Evolutionary conservation across 129 eudicot species (phyloP).

Genomic region (Dittrichia graveolens): DNA sequence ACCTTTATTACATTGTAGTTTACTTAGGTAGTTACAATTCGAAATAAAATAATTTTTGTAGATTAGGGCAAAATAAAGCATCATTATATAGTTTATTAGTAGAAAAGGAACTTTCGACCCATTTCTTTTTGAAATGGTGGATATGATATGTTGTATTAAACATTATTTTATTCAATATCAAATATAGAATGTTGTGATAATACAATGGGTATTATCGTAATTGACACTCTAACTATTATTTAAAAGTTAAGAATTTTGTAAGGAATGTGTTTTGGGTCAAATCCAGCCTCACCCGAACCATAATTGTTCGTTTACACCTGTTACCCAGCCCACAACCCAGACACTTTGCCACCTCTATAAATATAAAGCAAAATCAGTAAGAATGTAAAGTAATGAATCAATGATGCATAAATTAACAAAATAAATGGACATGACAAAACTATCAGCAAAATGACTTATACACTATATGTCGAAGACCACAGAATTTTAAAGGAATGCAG

Average conservation of each 20-base stretch:
- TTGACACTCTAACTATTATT: too few relatives aligned
- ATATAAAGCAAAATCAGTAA: constrained; percentile 20
- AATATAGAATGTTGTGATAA: too few relatives aligned
- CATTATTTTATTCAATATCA: too few relatives aligned
- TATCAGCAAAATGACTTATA: constrained; percentile 18
- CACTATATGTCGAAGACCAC: too few relatives aligned
- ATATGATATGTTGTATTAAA: too few relatives aligned
- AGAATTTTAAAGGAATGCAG: too few relatives aligned
- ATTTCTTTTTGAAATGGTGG: too few relatives aligned
- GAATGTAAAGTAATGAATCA: neutral
- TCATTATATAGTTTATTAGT: neutral
- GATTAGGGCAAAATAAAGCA: neutral
- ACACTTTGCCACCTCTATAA: neutral
- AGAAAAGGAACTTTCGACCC: neutral
- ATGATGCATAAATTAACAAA: neutral
- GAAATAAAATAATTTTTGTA: constrained; percentile 2
- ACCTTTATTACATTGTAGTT: constrained; percentile 7
- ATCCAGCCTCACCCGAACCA: neutral
- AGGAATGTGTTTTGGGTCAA: neutral
- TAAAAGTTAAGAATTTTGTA: too few relatives aligned
- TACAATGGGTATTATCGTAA: too few relatives aligned
- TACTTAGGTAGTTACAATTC: constrained; percentile 17
- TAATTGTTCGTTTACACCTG: neutral
- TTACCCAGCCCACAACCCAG: neutral
- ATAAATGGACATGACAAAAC: constrained; percentile 2